These are phyloP conservation scores for Globisporangium uncinulatum DNA, from an alignment of 352 stramenopile species.

Conservation along the genomic window DNA sequence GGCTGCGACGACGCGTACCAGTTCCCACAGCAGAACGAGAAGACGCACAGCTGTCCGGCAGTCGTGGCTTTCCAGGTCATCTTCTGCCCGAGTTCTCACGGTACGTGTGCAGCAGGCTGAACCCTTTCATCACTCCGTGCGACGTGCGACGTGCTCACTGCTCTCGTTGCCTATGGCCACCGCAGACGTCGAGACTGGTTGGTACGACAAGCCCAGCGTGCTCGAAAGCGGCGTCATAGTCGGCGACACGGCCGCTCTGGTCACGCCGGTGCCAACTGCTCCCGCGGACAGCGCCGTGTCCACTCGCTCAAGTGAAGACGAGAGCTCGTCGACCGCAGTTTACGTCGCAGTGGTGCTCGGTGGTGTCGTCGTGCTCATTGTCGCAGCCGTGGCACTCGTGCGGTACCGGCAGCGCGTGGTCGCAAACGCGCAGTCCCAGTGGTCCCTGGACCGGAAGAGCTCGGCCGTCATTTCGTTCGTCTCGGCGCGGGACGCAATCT, in stretches of 20 bases:
- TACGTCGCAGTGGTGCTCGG: slow-evolving; percentile 11
- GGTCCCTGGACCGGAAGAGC: slow-evolving; percentile 15
- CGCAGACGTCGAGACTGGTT: slow-evolving; percentile 6
- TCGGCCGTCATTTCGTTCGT: slow-evolving; percentile 14
- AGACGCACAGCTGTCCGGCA: slow-evolving; percentile 42
- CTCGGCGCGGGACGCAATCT: slow-evolving; percentile 12
- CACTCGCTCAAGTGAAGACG: background rate
- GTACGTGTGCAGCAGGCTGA: background rate
- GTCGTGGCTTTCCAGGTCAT: slow-evolving; percentile 31
- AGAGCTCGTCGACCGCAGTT: slow-evolving; percentile 5
- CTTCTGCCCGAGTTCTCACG: slow-evolving; percentile 30
- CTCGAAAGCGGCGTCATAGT: slow-evolving; percentile 9
- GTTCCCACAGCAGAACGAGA: slow-evolving; percentile 46
- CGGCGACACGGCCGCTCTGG: background rate
- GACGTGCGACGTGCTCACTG: background rate
- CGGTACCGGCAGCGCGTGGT: slow-evolving; percentile 9
- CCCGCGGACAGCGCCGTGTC: slow-evolving; percentile 1
- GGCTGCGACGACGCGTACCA: slow-evolving; percentile 61
- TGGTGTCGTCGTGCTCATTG: slow-evolving; percentile 6
- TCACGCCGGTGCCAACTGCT: slow-evolving; percentile 1
- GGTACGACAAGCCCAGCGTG: slow-evolving; percentile 3
- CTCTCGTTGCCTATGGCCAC: background rate
- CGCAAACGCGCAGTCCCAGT: slow-evolving; percentile 12
- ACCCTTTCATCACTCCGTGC: background rate
- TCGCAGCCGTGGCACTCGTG: background rate